Evolutionary conservation across 176 grass and related monocot species (phyloP).

Genomic region (Triticum timopheevii): DNA sequence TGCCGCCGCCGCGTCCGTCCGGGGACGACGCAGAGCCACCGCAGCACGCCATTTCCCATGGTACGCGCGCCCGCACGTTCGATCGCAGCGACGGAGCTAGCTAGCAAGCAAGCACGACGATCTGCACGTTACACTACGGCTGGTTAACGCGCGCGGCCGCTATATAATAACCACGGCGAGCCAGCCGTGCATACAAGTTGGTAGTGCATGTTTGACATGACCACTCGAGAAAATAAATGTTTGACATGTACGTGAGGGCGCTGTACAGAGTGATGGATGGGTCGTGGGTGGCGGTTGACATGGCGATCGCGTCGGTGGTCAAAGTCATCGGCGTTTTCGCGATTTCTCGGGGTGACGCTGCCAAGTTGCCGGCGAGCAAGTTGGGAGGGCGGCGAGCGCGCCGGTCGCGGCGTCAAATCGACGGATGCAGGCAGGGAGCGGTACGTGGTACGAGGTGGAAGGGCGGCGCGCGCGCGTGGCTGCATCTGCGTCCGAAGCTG

Average conservation of each 20-base stretch:
- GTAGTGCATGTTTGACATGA: too few species aligned
- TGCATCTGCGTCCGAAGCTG: not conserved
- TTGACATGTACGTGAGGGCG: slow-evolving; percentile 15
- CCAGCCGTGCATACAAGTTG: not conserved
- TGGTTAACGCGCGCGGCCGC: not conserved
- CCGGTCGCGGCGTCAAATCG: not conserved
- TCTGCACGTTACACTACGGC: not conserved
- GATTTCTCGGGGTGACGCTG: not conserved
- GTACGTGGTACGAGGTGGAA: slow-evolving; percentile 10
- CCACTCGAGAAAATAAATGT: not conserved
- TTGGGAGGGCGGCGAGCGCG: not conserved
- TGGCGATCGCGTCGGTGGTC: slow-evolving; percentile 12
- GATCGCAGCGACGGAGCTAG: not conserved
- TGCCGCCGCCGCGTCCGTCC: not conserved
- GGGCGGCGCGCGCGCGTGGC: slow-evolving; percentile 5
- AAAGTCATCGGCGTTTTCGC: not conserved
- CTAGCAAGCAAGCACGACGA: not conserved
- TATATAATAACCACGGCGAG: slow-evolving; percentile 1
- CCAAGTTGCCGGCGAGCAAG: not conserved
- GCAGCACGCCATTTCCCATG: slow-evolving; percentile 16
- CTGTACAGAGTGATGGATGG: not conserved
- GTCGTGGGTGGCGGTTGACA: not conserved
- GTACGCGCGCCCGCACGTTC: not conserved
- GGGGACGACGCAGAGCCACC: slow-evolving; percentile 29
- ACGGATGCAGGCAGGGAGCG: not conserved